Conservation (phyloP, 1,284 basidiomycete species). For the Heterobasidion annosum region DNA sequence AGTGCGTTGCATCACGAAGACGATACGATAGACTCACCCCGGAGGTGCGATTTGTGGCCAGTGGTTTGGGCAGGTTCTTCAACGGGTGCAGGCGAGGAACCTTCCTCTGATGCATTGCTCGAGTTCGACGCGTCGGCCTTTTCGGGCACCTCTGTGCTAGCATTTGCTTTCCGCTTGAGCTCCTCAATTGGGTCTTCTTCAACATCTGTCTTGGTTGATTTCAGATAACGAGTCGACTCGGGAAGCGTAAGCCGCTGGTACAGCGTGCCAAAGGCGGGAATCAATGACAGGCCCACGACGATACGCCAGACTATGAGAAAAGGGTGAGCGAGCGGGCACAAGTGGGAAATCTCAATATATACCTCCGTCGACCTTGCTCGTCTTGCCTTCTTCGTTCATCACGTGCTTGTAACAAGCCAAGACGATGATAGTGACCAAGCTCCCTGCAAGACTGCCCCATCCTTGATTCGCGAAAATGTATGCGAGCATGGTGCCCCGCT, state of each 20-base stretch:
- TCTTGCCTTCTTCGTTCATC: constrained; percentile 48
- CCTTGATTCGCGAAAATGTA: constrained; percentile 75
- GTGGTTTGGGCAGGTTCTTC: background rate
- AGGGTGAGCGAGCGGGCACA: background rate
- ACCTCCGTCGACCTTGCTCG: constrained; percentile 62
- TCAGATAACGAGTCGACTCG: constrained; percentile 53
- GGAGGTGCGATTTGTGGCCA: constrained; percentile 24
- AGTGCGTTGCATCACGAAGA: background rate
- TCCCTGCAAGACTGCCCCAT: constrained; percentile 64
- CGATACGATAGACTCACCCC: constrained; percentile 17
- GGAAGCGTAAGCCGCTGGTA: constrained; percentile 73
- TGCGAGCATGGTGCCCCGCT: constrained; percentile 65
- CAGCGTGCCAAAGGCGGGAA: constrained; percentile 50
- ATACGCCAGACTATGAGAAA: constrained; percentile 34
- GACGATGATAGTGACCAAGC: constrained; percentile 61
- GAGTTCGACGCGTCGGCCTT: background rate
- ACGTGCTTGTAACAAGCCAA: constrained; percentile 58
- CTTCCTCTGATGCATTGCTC: background rate
- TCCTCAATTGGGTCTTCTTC: constrained; percentile 18
- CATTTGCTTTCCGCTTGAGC: constrained; percentile 25
- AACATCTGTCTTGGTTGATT: constrained; percentile 27
- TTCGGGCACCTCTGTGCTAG: constrained; percentile 5
- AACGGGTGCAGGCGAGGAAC: background rate
- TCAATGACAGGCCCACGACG: constrained; percentile 38
- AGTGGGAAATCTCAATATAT: constrained; percentile 8